These are phyloP conservation scores for Onygenales sp. DNA, from an alignment of 2,329 filamentous ascomycete species.

Conservation along the genomic window DNA sequence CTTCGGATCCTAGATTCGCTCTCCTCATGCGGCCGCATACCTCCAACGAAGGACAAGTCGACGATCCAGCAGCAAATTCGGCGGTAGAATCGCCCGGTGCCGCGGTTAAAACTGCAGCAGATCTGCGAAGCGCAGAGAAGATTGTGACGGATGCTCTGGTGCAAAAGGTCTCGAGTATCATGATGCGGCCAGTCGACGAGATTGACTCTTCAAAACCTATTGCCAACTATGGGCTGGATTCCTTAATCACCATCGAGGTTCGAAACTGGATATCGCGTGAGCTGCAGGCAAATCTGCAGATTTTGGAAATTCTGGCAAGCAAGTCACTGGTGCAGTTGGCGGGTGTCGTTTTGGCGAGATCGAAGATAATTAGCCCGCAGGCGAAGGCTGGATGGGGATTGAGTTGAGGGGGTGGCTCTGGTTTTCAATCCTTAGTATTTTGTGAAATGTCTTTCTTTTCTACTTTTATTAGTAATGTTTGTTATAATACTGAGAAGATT, in stretches of 20 bases:
- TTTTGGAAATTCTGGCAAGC: slow-evolving; percentile 6
- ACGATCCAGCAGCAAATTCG: background rate
- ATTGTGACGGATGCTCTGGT: background rate
- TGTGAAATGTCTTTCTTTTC: no score
- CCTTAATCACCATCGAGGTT: slow-evolving; percentile 3
- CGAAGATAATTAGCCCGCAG: slow-evolving; percentile 11
- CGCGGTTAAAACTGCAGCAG: background rate
- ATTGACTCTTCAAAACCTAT: background rate
- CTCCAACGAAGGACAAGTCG: background rate
- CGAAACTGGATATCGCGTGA: slow-evolving; percentile 2
- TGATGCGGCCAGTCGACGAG: background rate
- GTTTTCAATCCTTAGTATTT: background rate
- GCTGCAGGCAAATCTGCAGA: slow-evolving; percentile 2
- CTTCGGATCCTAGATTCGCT: background rate
- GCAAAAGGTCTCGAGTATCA: background rate
- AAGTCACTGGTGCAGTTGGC: slow-evolving; percentile 15
- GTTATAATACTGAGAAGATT: no score
- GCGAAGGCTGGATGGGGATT: slow-evolving; percentile 11
- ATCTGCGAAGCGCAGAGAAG: background rate
- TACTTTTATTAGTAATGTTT: no score
- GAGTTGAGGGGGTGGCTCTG: background rate
- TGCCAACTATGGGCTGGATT: slow-evolving; percentile 3
- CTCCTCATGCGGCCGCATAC: background rate
- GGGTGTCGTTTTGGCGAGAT: slow-evolving; percentile 15
- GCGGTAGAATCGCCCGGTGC: background rate